Evolutionary conservation across 2,329 filamentous ascomycete species (phyloP), one percentile per base, ranked within the genome.

Genomic region (Aureobasidium sp.): DNA sequence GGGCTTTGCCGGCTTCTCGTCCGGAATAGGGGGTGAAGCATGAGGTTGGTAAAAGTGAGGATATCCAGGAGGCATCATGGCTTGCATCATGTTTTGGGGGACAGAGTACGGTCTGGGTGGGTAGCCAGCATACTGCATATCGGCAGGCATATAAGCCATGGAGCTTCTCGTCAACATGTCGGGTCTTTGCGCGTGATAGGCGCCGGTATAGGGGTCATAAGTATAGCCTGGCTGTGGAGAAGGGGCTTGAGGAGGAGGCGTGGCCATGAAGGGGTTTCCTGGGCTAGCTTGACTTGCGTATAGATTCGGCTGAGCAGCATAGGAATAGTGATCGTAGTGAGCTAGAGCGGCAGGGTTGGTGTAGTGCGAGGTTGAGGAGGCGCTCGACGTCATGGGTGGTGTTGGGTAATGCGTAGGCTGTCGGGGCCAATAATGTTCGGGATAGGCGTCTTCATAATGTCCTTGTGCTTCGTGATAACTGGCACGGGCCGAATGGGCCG

Each of bases 321-420:
- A 37, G 66, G 65, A 1, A 70, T 68, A 47, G 72, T 60, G 15
- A 68, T 68, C 44, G 48, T 57, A 62, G 34, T 20, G 34, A 11
- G 49, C 27, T 45, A 45, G 49, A 0, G 45, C 49, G 6, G 41
- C 41, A 22, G 31, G 47, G 55, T 39, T 39, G 22, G 29, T 31
- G 34, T 37, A 59, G 4, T 59, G 42, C 29, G 55, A 47, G n/a
- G 27, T 15, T n/a, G 55, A 60, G 36, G 57, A n/a, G 5, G 45
- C 42, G 37, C 55, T 42, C 7, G 75, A 76, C 67, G 76, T 70
- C 65, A 72, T 67, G 53, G 73, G 72, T 20, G 73, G 71, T 68
- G 74, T 75, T 25, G 70, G 72, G 62, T 70, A 71, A n/a, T 70
- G 68, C 3, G 70, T 65, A 36, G 66, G 64, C 56, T 72, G 70